These are phyloP conservation scores for Huntiella moniliformis DNA, from an alignment of 2,329 filamentous ascomycete species.

Conservation along the genomic window DNA sequence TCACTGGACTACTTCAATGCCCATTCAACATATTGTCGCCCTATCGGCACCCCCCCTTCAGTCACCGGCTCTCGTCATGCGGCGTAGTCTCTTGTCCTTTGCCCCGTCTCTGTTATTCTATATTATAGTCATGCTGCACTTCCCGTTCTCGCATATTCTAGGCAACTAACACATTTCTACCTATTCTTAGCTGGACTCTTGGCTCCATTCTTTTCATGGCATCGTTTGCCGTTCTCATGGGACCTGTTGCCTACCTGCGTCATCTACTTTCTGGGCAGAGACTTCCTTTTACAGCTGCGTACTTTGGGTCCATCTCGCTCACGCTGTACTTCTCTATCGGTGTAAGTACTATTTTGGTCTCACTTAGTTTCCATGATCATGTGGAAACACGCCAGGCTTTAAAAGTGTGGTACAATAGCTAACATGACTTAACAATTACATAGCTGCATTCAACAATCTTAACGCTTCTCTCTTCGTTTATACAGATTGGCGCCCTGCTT, in stretches of 20 bases:
- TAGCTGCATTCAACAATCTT: conserved; percentile 71
- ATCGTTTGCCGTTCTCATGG: conserved; percentile 91
- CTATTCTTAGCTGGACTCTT: conserved; percentile 62
- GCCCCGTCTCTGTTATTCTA: no score
- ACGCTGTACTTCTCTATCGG: conserved; percentile 86
- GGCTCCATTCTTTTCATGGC: conserved; percentile 77
- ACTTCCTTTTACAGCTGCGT: conserved; percentile 80
- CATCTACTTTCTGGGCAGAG: conserved; percentile 73
- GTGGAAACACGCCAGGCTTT: no score
- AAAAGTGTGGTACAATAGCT: no score
- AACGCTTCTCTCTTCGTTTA: conserved; percentile 64
- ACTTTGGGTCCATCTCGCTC: conserved; percentile 80
- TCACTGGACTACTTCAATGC: no score
- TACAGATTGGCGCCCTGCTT: conserved; percentile 64
- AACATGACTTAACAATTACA: background rate
- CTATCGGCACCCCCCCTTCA: no score
- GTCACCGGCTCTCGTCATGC: no score
- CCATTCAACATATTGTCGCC: no score
- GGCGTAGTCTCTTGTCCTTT: no score
- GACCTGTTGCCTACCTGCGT: conserved; percentile 60
- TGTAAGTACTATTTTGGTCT: conserved; percentile 37
- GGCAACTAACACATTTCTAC: no score
- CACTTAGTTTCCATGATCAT: no score
- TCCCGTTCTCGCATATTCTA: no score
- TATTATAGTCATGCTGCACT: no score